Evolutionary conservation across 768 basidiomycete genomes (phyloP).

Genomic region (Pseudohyphozyma bogoriensis): DNA sequence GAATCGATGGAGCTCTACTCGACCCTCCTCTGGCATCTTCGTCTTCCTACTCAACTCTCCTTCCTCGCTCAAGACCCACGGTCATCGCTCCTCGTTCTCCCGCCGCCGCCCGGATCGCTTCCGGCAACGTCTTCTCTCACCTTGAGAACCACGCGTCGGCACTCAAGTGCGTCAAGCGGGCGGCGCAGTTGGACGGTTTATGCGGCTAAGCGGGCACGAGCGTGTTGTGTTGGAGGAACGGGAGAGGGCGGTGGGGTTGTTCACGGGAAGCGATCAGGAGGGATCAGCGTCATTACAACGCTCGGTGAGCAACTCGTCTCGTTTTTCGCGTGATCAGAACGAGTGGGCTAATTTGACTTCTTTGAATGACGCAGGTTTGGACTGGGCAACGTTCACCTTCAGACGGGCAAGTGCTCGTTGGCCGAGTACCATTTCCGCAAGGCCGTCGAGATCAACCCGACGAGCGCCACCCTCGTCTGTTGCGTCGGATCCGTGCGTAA

Average conservation of each 20-base stretch:
- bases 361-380: slow-evolving; percentile 77
- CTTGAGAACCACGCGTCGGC: slow-evolving; percentile 91
- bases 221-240: slow-evolving; percentile 83
- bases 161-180: slow-evolving; percentile 84
- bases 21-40: slow-evolving; percentile 89
- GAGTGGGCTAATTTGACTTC: background rate
- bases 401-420: slow-evolving; percentile 81
- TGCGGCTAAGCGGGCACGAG: slow-evolving; percentile 88
- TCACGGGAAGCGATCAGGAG: slow-evolving; percentile 82
- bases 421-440: slow-evolving; percentile 95
- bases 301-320: slow-evolving; percentile 74
- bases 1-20: slow-evolving; percentile 95
- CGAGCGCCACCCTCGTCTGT: slow-evolving; percentile 88
- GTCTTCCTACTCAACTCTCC: slow-evolving; percentile 70
- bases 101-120: slow-evolving; percentile 90
- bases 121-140: slow-evolving; percentile 89
- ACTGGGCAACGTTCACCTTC: slow-evolving; percentile 90
- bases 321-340: background rate
- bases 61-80: slow-evolving; percentile 82
- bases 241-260: slow-evolving; percentile 82
- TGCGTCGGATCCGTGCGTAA: slow-evolving; percentile 87
- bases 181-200: slow-evolving; percentile 52
- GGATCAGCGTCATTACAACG: slow-evolving; percentile 91
- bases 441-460: slow-evolving; percentile 82
- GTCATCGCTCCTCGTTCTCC: slow-evolving; percentile 70